Evolutionary conservation across 805 yeast genomes (phyloP).

Genomic region (Maudiozyma pseudohumilis): DNA sequence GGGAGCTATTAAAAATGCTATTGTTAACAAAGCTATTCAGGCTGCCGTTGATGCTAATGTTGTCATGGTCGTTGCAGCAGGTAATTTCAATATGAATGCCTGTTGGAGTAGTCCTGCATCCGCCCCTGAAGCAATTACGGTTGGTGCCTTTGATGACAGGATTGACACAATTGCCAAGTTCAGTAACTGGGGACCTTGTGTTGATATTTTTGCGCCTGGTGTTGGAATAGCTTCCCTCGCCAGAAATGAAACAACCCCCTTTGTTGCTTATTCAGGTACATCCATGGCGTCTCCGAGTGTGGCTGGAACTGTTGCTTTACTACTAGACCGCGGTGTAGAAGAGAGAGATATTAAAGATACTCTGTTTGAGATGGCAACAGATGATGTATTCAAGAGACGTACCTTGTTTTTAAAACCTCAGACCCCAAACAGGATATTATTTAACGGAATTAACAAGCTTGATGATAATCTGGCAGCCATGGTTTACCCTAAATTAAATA

Average conservation of each 20-base stretch:
- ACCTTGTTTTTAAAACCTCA: constrained; percentile 38
- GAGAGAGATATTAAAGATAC: constrained; percentile 33
- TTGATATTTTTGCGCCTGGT: constrained; percentile 80
- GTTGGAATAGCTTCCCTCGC: constrained; percentile 52
- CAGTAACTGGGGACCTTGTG: constrained; percentile 92
- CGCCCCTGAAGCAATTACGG: constrained; percentile 59
- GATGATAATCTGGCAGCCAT: constrained; percentile 27
- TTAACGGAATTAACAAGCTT: constrained; percentile 27
- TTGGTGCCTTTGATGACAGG: constrained; percentile 80
- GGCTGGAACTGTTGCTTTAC: constrained; percentile 52
- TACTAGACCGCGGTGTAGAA: constrained; percentile 42
- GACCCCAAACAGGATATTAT: constrained; percentile 52
- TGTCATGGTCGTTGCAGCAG: constrained; percentile 74
- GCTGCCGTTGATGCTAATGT: constrained; percentile 70
- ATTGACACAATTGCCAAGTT: constrained; percentile 63
- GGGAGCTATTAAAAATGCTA: constrained; percentile 59
- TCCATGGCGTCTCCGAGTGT: constrained; percentile 75
- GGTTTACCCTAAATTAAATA: constrained; percentile 18
- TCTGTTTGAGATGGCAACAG: constrained; percentile 39
- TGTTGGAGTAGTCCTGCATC: constrained; percentile 84
- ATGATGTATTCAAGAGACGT: constrained; percentile 37
- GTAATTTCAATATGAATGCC: constrained; percentile 70
- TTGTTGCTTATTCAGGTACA: constrained; percentile 50
- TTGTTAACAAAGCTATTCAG: constrained; percentile 64
- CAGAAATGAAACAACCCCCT: constrained; percentile 15